These are phyloP conservation scores for Leishmania braziliensis DNA, from an alignment of 208 protist genomes.

Conservation along the genomic window DNA sequence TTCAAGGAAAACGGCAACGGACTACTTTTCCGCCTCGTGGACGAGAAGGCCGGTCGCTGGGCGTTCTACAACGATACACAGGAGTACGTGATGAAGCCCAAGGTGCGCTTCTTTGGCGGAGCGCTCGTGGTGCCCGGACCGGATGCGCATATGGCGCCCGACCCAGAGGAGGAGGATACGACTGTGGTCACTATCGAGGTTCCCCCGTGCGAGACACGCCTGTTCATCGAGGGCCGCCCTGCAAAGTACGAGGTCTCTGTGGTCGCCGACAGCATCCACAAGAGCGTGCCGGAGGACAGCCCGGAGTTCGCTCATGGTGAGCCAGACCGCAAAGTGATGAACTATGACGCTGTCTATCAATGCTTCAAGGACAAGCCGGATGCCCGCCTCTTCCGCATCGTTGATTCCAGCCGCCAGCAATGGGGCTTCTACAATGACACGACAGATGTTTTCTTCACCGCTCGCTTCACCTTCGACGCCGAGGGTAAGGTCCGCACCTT, in stretches of 20 bases:
- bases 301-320: constrained; percentile 51
- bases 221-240: constrained; percentile 64
- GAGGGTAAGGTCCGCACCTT: constrained; percentile 12
- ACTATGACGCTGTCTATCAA: constrained; percentile 55
- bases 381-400: constrained; percentile 71
- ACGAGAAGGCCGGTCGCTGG: constrained; percentile 60
- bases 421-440: constrained; percentile 84
- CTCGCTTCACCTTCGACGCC: constrained; percentile 22
- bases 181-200: constrained; percentile 61
- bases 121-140: constrained; percentile 40
- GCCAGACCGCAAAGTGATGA: constrained; percentile 52
- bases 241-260: constrained; percentile 59
- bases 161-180: constrained; percentile 43
- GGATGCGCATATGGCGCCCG: constrained; percentile 35
- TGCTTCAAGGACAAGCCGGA: constrained; percentile 71
- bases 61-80: constrained; percentile 86
- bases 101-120: constrained; percentile 49
- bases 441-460: constrained; percentile 16
- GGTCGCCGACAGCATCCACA: constrained; percentile 52
- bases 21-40: constrained; percentile 85
- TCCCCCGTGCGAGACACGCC: constrained; percentile 49
- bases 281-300: constrained; percentile 42
- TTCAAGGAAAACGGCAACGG: constrained; percentile 78
- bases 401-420: constrained; percentile 36
- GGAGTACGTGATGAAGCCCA: constrained; percentile 72